A percentile compares a stretch with the other conserved stretches of the same genome.
These are phyloP conservation scores for Hermanozyma aechmeae DNA, from an alignment of 805 yeast genomes.

Conservation along the genomic window DNA sequence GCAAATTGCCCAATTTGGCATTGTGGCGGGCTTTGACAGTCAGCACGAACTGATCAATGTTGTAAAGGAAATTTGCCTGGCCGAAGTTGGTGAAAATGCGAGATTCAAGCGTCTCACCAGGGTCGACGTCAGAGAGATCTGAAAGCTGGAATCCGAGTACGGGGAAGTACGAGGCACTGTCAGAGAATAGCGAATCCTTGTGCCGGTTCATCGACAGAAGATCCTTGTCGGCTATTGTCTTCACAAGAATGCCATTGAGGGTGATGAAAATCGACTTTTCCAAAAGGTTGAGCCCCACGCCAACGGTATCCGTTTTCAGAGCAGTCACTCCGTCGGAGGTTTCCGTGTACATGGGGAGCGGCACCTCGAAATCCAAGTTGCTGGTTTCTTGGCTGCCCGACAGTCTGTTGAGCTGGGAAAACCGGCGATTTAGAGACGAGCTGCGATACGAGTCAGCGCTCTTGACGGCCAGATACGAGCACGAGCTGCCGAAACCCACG, in stretches of 20 bases:
- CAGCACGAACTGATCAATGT: conserved; percentile 45
- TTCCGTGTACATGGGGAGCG: conserved; percentile 10
- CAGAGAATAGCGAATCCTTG: conserved; percentile 25
- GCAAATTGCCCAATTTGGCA: too few species aligned
- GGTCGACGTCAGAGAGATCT: conserved; percentile 4
- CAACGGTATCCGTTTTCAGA: conserved; percentile 57
- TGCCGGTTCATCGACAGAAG: conserved; percentile 26
- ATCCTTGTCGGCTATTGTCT: conserved; percentile 16
- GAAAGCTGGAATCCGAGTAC: conserved; percentile 24
- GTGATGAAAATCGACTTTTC: conserved; percentile 63
- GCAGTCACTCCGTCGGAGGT: too few species aligned
- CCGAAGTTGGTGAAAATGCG: conserved; percentile 47
- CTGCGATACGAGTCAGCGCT: conserved; percentile 20
- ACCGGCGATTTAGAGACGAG: conserved; percentile 26
- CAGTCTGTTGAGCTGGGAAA: conserved; percentile 21
- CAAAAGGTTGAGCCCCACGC: conserved; percentile 73
- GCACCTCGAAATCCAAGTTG: conserved; percentile 25
- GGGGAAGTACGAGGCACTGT: conserved; percentile 19
- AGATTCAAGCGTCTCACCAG: conserved; percentile 7
- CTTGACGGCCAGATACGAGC: conserved; percentile 29
- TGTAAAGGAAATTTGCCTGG: conserved; percentile 46
- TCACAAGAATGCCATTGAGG: conserved; percentile 58
- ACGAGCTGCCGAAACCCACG: conserved; percentile 29
- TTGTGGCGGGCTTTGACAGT: conserved; percentile 37
- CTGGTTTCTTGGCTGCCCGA: conserved; percentile 22